Evolutionary conservation across 75 land plant genomes (phyloP), one percentile per base, ranked within the genome.

Genomic region (Pinus albicaulis): DNA sequence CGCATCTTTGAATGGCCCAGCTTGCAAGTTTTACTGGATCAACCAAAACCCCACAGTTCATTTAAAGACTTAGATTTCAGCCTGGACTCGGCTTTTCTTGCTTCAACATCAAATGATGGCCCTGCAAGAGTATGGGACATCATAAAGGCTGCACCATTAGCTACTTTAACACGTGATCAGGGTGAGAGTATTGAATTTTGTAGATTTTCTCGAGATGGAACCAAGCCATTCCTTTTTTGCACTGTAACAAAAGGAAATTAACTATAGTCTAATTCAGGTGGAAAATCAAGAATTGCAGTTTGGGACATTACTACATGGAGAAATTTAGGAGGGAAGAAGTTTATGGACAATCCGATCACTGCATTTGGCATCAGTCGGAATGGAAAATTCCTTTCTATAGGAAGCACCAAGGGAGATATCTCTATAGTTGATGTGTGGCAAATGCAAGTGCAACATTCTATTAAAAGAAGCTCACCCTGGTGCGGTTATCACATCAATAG

Each of bases 1-100:
- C 87, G 98, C 72, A 82, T 96, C 26, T 89, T 96, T 74, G 82
- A 89, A 63, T 96, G 99, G 99, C 99, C 99, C 82, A 86, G 92
- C 80, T 68, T 90, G 1, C 31, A 28, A 28, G 77, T n/a, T n/a
- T n/a, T n/a, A n/a, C n/a, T n/a, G n/a, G n/a, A n/a, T n/a, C 79
- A 76, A 19, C 90, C 92, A 62, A 83, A 78, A 56, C 92, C 94
- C 44, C 94, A 88, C 68, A 89, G 86, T 48, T 88, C 89, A 24
- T 78, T 96, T 73, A 82, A 81, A 71, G 98, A 94, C 63, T 77
- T 94, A 79, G 97, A 93, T 74, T 86, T 96, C 91, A 96, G 99
- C 84, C 81, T 96, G 72, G 99, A 94, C 60, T 90, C 94, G 22
- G 93, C 87, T 36, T 90, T 82, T 71, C 84, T 96, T 56, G 99